Conservation (phyloP, 148 eudicot genomes). For the Drosera capensis region DNA sequence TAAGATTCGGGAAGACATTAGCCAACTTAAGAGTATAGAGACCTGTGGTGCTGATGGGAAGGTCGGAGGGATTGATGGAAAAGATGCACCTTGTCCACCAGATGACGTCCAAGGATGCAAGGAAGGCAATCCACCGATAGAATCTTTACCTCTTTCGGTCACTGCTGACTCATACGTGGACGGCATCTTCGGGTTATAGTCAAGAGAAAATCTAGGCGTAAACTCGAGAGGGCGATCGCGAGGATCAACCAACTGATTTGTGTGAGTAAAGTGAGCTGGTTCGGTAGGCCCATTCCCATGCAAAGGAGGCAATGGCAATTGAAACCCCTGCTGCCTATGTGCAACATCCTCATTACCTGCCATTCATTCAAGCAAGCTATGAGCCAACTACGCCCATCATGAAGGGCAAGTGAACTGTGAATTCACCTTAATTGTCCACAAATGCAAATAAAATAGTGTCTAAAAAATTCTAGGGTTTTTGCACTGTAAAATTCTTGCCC, state of each 20-base stretch:
- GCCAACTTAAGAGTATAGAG: slow-evolving; percentile 5
- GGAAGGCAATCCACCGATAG: slow-evolving; percentile 25
- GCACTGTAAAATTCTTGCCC: too few species aligned
- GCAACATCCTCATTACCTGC: slow-evolving; percentile 50
- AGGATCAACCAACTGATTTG: slow-evolving; percentile 29
- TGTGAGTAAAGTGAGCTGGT: slow-evolving; percentile 28
- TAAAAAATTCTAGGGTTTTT: too few species aligned
- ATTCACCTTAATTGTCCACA: too few species aligned
- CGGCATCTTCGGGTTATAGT: slow-evolving; percentile 32
- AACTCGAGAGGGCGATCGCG: slow-evolving; percentile 72
- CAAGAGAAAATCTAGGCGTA: slow-evolving; percentile 42
- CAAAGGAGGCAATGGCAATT: slow-evolving; percentile 24
- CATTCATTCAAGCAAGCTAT: slow-evolving; percentile 15
- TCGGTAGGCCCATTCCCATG: slow-evolving; percentile 28
- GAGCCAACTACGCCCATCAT: neutral
- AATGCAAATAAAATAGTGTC: too few species aligned
- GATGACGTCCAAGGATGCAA: slow-evolving; percentile 47
- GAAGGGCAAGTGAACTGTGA: neutral
- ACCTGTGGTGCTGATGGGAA: slow-evolving; percentile 55
- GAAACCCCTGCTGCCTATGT: slow-evolving; percentile 31
- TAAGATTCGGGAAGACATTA: neutral
- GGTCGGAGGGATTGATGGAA: slow-evolving; percentile 44
- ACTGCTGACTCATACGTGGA: slow-evolving; percentile 26
- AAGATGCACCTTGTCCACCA: slow-evolving; percentile 34
- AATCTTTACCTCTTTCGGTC: slow-evolving; percentile 23